Percentiles rank a stretch among this genome's conserved stretches.
Evolutionary conservation across 1,139 yeast genomes (phyloP).

Genomic region (Hansenula lynferdii): DNA sequence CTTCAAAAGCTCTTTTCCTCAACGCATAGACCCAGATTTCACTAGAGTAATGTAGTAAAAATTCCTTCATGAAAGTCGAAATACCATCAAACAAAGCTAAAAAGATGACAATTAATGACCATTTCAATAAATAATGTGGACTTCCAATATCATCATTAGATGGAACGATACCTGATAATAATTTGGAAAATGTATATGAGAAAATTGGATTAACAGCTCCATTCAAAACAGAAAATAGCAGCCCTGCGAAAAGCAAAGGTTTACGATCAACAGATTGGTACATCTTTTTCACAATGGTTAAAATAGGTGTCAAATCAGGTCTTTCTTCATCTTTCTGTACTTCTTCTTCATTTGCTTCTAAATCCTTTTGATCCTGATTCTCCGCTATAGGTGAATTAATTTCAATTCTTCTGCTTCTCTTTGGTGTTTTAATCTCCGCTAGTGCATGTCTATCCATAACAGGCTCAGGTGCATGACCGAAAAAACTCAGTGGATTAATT

Average conservation of each 20-base stretch:
- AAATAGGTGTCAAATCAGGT: slow-evolving; percentile 26
- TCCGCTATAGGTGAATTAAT: background rate
- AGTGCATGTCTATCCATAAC: background rate
- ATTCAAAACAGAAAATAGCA: slow-evolving; percentile 45
- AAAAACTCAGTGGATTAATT: slow-evolving; percentile 13
- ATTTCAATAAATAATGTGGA: slow-evolving; percentile 37
- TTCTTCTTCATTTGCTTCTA: slow-evolving; percentile 2
- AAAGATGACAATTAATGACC: slow-evolving; percentile 65
- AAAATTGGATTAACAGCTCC: slow-evolving; percentile 74
- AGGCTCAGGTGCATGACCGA: slow-evolving; percentile 7
- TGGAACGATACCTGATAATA: slow-evolving; percentile 54
- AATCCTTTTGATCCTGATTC: slow-evolving; percentile 5
- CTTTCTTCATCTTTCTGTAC: slow-evolving; percentile 6
- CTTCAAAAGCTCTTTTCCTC: slow-evolving; percentile 45
- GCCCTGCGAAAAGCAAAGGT: slow-evolving; percentile 42
- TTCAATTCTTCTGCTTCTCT: background rate
- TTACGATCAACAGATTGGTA: slow-evolving; percentile 31
- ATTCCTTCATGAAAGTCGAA: slow-evolving; percentile 45
- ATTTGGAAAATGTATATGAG: slow-evolving; percentile 69
- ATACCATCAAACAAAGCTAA: slow-evolving; percentile 61
- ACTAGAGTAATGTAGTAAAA: slow-evolving; percentile 50
- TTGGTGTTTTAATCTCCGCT: background rate
- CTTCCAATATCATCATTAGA: slow-evolving; percentile 29
- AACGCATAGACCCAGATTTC: slow-evolving; percentile 63
- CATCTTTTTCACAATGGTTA: slow-evolving; percentile 34